Base-by-base conservation (phyloP, 2,329 filamentous ascomycete genomes). In the Hirsutella thompsonii region DNA sequence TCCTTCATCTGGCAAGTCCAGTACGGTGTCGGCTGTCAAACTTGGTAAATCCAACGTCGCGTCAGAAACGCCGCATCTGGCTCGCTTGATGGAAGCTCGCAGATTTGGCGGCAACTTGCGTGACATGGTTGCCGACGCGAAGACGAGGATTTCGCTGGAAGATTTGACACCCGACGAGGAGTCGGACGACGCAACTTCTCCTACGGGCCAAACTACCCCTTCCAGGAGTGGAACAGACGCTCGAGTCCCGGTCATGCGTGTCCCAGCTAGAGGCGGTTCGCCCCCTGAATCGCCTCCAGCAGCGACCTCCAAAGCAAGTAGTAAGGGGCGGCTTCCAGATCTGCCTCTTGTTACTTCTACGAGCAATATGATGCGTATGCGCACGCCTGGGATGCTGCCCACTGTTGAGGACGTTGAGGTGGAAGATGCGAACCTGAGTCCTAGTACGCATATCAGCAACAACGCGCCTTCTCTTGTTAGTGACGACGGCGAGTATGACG, bases 391-490 rank as follows among this genome's bases (percentile, higher is more conserved):
- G 20, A 23, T 44, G 32, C 37, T 52, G 36, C 43, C 61, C 19
- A 60, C 54, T 13, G 67, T 62, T 47, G 71, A 70, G 47, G 70
- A 70, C 41, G 62, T 68, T 36, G 71, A 76, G 42, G 67, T 77
- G 54, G 58, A 61, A 26, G 74, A 79, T 41, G 67, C 69, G 37
- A 76, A 83, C 41, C 60, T 84, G 43, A 85, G 80, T 51, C 82
- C 82, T 5, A 77, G 78, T 51, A 82, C 80, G 0, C 62, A 79
- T 36, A 69, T 80, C 39, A 83, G 81, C 57, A 86, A 86, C 58
- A 83, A 84, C 49, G 82, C 83, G 8, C 83, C 83, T 19, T 87
- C 81, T 51, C 69, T 89, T 38, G 82, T 88, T 54, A 86, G 82
- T 60, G 83, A 89, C 59, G 82, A 87, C 54, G 81, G 82, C 50